Base-by-base conservation (phyloP, 345 rosid genomes). In the Noccaea bulbosa region DNA sequence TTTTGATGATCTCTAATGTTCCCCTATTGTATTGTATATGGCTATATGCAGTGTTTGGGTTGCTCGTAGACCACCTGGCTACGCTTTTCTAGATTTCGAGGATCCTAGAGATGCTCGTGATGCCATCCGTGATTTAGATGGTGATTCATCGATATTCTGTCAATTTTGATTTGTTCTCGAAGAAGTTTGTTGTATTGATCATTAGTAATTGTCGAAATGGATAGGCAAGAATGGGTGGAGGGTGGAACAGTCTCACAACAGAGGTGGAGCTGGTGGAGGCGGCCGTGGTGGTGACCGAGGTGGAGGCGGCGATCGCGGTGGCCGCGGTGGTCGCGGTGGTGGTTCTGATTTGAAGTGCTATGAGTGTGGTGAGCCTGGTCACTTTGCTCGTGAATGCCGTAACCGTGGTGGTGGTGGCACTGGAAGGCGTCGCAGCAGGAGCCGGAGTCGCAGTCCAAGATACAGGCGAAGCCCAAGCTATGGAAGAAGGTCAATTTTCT, bases 31-130 rank as follows among this genome's bases (percentile, higher is more conserved):
- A 6, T n/a, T n/a, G n/a, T n/a, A n/a, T n/a, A n/a, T n/a, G n/a
- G n/a, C n/a, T n/a, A n/a, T 67, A 51, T 82, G 64, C 75, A 91
- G 97, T 82, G 97, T 91, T 5, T 91, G 97, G 97, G 97, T 88
- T 82, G 95, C 97, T 32, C 85, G 97, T n/a, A 84, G 92, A 72
- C 97, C 97, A 11, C 97, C 97, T 0, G 97, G 97, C n/a, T 91
- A 91, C 68, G 97, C 91, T 65, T 91, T 91, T 71, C 70, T 91
- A 7, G 97, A 91, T 68, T 91, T 91, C 47, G 95, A 91, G 62
- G 95, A 91, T 65, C 77, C 78, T 10, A 87, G 97, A 71, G 95
- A 91, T 77, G 97, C 95, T 0, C 79, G 85, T 51, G 97, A 90
- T 77, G 97, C 90, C 50, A 88, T 90, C 40, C 88, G 86, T 76